Conservation (phyloP, 768 basidiomycete genomes). For the Suillus spraguei region DNA sequence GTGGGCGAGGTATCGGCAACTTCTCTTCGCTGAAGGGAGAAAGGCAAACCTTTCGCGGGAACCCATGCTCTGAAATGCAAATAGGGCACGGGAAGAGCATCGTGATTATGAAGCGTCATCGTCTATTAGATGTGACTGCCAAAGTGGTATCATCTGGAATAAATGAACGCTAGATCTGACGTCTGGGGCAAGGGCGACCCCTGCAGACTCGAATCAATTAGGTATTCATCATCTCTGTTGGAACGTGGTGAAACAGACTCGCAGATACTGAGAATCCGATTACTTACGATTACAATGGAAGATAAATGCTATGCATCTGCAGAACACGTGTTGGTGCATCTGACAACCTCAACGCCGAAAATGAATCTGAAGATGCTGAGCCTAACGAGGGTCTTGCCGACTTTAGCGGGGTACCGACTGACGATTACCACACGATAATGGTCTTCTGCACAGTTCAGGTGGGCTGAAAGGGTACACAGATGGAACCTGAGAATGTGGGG, state of each 20-base stretch:
- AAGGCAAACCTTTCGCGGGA: conserved; percentile 7
- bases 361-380: neutral
- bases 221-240: neutral
- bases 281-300: neutral
- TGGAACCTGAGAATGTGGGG: neutral
- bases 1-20: neutral
- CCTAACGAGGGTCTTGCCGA: neutral
- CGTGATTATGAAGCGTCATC: neutral
- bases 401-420: neutral
- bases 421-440: neutral
- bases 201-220: neutral
- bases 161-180: neutral
- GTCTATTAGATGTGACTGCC: neutral
- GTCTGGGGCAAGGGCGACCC: neutral
- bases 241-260: neutral
- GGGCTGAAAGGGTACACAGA: neutral
- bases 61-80: neutral
- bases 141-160: neutral
- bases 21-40: conserved; percentile 1
- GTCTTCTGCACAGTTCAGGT: neutral
- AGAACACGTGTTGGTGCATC: conserved; percentile 4
- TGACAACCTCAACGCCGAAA: neutral
- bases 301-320: neutral
- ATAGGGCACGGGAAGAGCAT: neutral
- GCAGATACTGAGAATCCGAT: conserved; percentile 2